Base-by-base conservation (phyloP, 148 eudicot genomes). In the Rhododendron griersonianum region DNA sequence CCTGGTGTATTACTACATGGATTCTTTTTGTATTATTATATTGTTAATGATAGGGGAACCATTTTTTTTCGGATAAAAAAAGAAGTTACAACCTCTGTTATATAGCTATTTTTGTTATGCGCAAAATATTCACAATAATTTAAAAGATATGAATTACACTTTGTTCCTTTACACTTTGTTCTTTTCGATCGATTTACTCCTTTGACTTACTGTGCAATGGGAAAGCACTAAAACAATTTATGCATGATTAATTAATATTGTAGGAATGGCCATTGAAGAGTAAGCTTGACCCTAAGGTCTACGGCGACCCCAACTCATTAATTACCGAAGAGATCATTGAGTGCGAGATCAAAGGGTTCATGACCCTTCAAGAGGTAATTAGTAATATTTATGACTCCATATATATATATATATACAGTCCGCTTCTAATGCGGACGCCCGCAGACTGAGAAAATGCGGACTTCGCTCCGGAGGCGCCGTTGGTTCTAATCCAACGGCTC, bases 181-280 rank as follows among this genome's bases (percentile, higher is more conserved):
- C 69, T 30, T 71, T 4, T 14, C 76, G 4, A 69, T 69, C 41
- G 41, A 39, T 30, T 30, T 30, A 30, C 30, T 30, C 30, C 30
- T 30, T 30, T 30, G 30, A 30, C 30, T 30, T 30, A 30, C 30
- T 30, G 30, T 30, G 30, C 30, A 30, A 30, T 30, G 30, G 30
- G 30, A 30, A 30, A 0, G 30, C 30, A 0, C 30, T 30, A 30
- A 30, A 30, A 30, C 30, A 30, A 30, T 30, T 30, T 30, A 30
- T 30, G 30, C 30, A 30, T 30, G 30, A 30, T 65, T 65, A 63
- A 80, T 41, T 41, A 41, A 41, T 41, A 41, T 41, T 78, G 47
- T 85, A 93, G 95, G 95, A 93, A 90, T 93, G 95, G 98, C 98
- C 98, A 25, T 21, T 93, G 61, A 91, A 59, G 86, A 96, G 98